These are phyloP conservation scores for Umbelopsis ramanniana DNA, from an alignment of 192 early-diverging fungal genomes.

Conservation along the genomic window DNA sequence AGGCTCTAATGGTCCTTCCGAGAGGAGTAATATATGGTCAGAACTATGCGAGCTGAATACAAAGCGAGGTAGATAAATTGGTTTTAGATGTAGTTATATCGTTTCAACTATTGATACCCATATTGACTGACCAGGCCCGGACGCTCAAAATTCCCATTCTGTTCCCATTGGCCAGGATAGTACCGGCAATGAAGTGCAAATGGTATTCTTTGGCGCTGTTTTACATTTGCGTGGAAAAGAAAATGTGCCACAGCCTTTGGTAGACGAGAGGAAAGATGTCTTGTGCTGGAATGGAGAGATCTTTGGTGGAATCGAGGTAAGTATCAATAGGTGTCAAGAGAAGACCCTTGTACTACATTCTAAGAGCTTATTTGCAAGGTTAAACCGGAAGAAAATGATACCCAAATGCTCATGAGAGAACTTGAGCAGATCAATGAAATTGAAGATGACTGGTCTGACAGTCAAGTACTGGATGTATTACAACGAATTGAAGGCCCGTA, in stretches of 20 bases:
- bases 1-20: not conserved
- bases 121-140: constrained; percentile 48
- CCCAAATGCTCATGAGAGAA: constrained; percentile 44
- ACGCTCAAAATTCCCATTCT: constrained; percentile 45
- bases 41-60: constrained; percentile 49
- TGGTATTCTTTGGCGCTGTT: constrained; percentile 60
- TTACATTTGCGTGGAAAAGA: constrained; percentile 71
- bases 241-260: constrained; percentile 62
- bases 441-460: constrained; percentile 32
- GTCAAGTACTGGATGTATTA: constrained; percentile 48
- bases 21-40: constrained; percentile 38
- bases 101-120: not conserved
- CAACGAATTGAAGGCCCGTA: constrained; percentile 77
- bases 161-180: not conserved
- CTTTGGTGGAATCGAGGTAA: constrained; percentile 74
- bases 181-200: not conserved
- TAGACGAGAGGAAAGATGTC: constrained; percentile 51
- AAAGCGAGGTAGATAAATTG: constrained; percentile 45
- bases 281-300: constrained; percentile 92
- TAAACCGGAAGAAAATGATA: constrained; percentile 59
- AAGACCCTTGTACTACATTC: too few species aligned
- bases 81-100: not conserved
- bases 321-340: not conserved
- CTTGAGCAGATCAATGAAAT: constrained; percentile 41
- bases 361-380: constrained; percentile 25